Conservation (phyloP, 1,284 basidiomycete species). For the Fomitiporia mediterranea region DNA sequence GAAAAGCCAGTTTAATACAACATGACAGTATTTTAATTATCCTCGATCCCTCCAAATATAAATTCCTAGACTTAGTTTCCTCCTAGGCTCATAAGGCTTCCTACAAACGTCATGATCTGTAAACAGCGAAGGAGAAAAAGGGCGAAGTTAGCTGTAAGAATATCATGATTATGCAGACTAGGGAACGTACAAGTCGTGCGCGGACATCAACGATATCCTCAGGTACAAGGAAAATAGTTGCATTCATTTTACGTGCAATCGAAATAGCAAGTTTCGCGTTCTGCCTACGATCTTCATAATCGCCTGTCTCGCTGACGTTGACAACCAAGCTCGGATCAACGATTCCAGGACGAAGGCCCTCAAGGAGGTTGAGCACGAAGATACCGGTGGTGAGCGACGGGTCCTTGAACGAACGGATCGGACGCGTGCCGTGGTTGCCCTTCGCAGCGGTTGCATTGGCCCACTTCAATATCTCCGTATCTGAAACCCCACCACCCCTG, state of each 20-base stretch:
- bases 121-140: constrained; percentile 33
- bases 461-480: constrained; percentile 95
- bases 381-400: constrained; percentile 84
- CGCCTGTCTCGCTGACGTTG: constrained; percentile 57
- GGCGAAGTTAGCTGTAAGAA: constrained; percentile 16
- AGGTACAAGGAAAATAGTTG: constrained; percentile 95
- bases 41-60: neutral
- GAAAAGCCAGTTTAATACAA: constrained; percentile 15
- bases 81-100: constrained; percentile 36
- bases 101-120: constrained; percentile 51
- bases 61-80: constrained; percentile 1
- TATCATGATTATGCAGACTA: neutral
- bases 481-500: constrained; percentile 77
- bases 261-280: constrained; percentile 98
- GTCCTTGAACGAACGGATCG: constrained; percentile 93
- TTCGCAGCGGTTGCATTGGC: constrained; percentile 87
- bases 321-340: constrained; percentile 87
- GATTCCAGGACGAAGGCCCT: constrained; percentile 89
- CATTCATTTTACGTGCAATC: constrained; percentile 96
- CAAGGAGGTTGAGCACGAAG: constrained; percentile 93
- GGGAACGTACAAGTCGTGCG: constrained; percentile 71
- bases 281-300: constrained; percentile 86
- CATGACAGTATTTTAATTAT: constrained; percentile 6
- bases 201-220: constrained; percentile 93
- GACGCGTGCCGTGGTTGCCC: constrained; percentile 57